Evolutionary conservation across 2,329 filamentous ascomycete genomes (phyloP), one percentile per base, ranked within the genome.

Genomic region (Graphilbum ipis-grandicollis): DNA sequence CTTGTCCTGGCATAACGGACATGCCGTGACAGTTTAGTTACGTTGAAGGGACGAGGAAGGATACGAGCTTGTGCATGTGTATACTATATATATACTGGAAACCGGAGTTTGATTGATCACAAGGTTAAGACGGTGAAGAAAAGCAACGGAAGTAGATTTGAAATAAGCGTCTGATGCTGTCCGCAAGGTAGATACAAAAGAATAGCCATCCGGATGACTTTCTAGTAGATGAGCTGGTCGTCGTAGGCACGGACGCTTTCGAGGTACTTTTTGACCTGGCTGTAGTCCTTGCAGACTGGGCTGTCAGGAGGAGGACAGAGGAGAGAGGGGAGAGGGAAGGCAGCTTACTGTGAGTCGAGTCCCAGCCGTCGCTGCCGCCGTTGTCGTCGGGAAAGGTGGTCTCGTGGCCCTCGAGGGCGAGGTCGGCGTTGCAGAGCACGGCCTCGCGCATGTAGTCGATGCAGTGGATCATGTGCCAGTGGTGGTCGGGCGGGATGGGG

Each of bases 391-490:
- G 59, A 40, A 63, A 63, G 1, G 60, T 63, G 3, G 60, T 63
- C 46, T 61, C 58, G 13, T 56, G 53, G 26, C 59, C 59, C 49
- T 64, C 60, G 33, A 63, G 48, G 2, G 59, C 59, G 40, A 59
- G 60, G 41, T 64, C 61, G 36, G 58, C 56, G 21, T 51, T 55
- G 47, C 61, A 64, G 53, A 63, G 56, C 41, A 65, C 57, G 29
- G 57, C 57, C 46, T 64, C 57, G 10, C 61, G 52, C 49, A 65
- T 55, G 47, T 64, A 64, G 44, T 59, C 56, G 47, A 63, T 60
- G 52, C 61, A 65, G 51, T 64, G 61, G 37, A 59, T 56, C 52
- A 64, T 59, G 48, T 64, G 60, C 56, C 57, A 61, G 47, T 62
- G 57, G 47, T 61, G 56, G 42, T 62, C 59, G 19, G 56, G 52